Evolutionary conservation across 23 red algal species (phyloP).

Genomic region (Gracilariopsis chorda): DNA sequence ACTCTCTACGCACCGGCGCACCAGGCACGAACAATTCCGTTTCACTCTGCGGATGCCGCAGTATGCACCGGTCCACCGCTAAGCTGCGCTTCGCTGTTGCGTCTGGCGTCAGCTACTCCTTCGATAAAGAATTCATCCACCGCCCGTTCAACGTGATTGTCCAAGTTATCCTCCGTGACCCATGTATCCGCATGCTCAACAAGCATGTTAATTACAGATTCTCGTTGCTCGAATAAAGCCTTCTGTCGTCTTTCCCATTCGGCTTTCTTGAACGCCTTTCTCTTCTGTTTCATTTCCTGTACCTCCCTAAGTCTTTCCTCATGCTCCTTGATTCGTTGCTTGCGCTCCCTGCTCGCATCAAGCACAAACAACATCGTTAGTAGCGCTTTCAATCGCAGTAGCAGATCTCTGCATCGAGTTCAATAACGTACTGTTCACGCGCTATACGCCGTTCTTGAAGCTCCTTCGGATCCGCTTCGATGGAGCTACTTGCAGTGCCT

Average conservation of each 20-base stretch:
- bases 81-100: neutral
- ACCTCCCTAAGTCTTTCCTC: neutral
- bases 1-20: too few species aligned
- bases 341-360: too few species aligned
- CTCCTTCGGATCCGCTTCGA: neutral
- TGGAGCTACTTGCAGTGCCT: neutral
- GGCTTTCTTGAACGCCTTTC: conserved; percentile 1
- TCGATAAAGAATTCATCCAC: conserved; percentile 57
- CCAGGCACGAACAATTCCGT: too few species aligned
- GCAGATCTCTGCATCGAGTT: neutral
- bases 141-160: conserved; percentile 37
- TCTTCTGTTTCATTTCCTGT: conserved; percentile 5
- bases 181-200: neutral
- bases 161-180: conserved; percentile 30
- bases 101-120: neutral
- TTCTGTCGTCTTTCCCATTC: conserved; percentile 13
- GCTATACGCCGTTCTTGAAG: neutral
- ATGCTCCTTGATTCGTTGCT: neutral
- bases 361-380: neutral
- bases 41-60: neutral
- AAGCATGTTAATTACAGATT: neutral
- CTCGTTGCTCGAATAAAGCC: neutral
- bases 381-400: too few species aligned
- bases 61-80: neutral
- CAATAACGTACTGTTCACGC: neutral